Base-by-base conservation (phyloP, 805 yeast genomes). In the Hanseniaspora nectarophila region DNA sequence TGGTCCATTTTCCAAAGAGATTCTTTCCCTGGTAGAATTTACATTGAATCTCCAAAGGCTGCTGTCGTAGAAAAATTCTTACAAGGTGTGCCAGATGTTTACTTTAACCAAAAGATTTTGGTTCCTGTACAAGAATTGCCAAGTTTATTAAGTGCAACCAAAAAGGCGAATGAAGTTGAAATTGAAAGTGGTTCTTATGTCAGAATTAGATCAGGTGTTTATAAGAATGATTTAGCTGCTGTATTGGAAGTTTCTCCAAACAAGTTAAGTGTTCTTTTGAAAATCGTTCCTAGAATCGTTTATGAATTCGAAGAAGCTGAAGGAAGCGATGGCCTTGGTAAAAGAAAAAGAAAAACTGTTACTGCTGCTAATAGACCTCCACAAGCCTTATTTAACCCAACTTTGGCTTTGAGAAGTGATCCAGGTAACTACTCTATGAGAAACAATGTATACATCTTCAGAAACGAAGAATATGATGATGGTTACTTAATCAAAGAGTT, bases 41-140 rank as follows among this genome's bases (percentile, higher is more conserved):
- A 92, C 67, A 77, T 92, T 56, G 98, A 92, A 69, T 97, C 98
- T 16, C 82, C 90, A 55, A 84, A 85, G 64, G 83, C 89, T 57
- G 87, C 92, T 55, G 96, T 95, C 21, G 95, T 90, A 39, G 85
- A 83, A 62, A 81, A 78, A 54, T 95, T 95, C 16, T 75, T 90
- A 55, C 78, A 80, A 44, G 97, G 97, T 68, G 76, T 92, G 64
- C 90, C 92, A 32, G 89, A 88, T 66, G 81, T 90, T 33, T 92
- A 82, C 60, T 62, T 76, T 26, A 70, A 76, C 51, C 82, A 83
- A 61, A 85, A 85, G 67, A 74, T 89, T 47, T 73, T 90, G 55
- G 96, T 92, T 45, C 98, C 98, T 5, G 92, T 92, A 54, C 86
- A 85, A 65, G 98, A 92, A 68, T 85, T 88, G 65, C 95, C 96